Percentiles rank a stretch among this genome's conserved stretches.
phyloP scores from a whole-genome alignment of 2,329 filamentous ascomycete genomes.

The Grosmannia penicillata region DNA sequence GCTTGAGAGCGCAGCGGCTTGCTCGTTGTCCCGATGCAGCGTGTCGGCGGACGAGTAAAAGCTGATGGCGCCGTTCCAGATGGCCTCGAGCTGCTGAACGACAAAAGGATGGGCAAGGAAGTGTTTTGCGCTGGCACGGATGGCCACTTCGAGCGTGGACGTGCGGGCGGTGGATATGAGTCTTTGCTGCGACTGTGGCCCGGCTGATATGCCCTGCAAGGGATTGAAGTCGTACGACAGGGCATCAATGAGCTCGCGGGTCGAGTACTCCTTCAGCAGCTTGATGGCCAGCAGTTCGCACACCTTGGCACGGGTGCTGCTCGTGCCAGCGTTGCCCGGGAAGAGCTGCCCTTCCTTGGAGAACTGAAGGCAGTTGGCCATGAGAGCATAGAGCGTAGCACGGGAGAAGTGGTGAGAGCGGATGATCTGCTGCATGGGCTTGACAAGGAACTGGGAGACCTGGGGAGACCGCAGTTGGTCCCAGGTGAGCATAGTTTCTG shows the following conservation, averaged over 20 bases:
- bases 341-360: conserved; percentile 71
- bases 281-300: conserved; percentile 87
- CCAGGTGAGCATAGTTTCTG: conserved; percentile 87
- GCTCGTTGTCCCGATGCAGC: conserved; percentile 50
- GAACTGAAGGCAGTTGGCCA: conserved; percentile 91
- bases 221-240: conserved; percentile 93
- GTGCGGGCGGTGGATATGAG: conserved; percentile 55
- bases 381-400: conserved; percentile 75
- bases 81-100: conserved; percentile 87
- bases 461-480: conserved; percentile 92
- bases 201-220: conserved; percentile 58
- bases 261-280: conserved; percentile 76
- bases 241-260: conserved; percentile 81
- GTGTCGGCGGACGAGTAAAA: conserved; percentile 83
- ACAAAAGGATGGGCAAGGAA: conserved; percentile 86
- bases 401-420: conserved; percentile 69
- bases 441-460: conserved; percentile 87
- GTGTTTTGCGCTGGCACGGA: conserved; percentile 81
- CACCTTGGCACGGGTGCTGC: conserved; percentile 70
- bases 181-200: conserved; percentile 19
- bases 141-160: conserved; percentile 77
- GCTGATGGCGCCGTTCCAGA: conserved; percentile 91
- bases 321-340: conserved; percentile 72
- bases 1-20: conserved; percentile 5
- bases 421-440: conserved; percentile 88